Conservation (phyloP, 768 basidiomycete genomes). For the Hygrophorus pudorinus region DNA sequence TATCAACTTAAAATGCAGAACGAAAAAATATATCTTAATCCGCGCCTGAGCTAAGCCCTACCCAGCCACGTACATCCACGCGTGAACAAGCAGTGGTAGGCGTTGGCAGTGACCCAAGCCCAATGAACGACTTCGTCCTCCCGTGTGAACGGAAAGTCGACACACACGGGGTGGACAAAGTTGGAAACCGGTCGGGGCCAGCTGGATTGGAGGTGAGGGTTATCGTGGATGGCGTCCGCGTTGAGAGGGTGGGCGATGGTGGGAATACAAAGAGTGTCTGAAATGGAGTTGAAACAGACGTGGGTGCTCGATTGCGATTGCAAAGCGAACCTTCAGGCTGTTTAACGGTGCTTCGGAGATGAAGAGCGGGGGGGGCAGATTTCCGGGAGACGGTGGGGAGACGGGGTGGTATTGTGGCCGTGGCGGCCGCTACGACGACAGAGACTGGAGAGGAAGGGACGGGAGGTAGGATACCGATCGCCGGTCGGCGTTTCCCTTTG, state of each 20-base stretch:
- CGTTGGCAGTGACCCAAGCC: conserved; percentile 53
- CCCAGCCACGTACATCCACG: conserved; percentile 77
- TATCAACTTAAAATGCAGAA: neutral
- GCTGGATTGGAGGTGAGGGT: conserved; percentile 60
- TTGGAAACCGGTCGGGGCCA: conserved; percentile 30
- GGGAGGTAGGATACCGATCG: conserved; percentile 53
- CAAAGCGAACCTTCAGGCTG: neutral
- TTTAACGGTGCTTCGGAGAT: conserved; percentile 29
- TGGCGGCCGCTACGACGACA: conserved; percentile 29
- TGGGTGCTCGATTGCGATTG: conserved; percentile 4
- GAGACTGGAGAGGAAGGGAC: conserved; percentile 67
- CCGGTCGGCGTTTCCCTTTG: conserved; percentile 49
- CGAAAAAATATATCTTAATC: neutral
- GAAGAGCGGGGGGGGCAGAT: conserved; percentile 46
- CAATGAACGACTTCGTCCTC: conserved; percentile 66
- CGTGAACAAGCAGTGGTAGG: conserved; percentile 78
- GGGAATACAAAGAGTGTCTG: conserved; percentile 86
- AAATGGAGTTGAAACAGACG: conserved; percentile 44
- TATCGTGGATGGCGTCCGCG: conserved; percentile 72
- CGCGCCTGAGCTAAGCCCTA: conserved; percentile 33
- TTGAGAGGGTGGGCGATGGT: conserved; percentile 53
- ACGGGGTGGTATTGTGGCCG: conserved; percentile 30
- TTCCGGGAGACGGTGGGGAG: conserved; percentile 45
- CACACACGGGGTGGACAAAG: conserved; percentile 46
- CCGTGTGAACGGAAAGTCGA: conserved; percentile 59